These are phyloP conservation scores for Mortierella polycephala DNA, from an alignment of 371 early-diverging fungal genomes.

Conservation along the genomic window DNA sequence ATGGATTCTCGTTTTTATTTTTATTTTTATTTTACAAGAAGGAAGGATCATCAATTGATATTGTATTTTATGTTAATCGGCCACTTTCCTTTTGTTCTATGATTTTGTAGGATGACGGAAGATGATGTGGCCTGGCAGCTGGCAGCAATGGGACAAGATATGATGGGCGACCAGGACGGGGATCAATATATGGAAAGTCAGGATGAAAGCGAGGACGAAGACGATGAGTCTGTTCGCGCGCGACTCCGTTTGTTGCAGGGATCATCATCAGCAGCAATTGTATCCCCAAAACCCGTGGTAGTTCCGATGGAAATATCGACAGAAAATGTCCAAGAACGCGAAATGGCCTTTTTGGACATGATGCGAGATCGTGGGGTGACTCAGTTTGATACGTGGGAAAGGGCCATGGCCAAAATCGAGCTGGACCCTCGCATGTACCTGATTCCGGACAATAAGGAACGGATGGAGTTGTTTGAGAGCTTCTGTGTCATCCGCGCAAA, in stretches of 20 bases:
- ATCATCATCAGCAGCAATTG: background rate
- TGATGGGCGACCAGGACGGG: conserved; percentile 52
- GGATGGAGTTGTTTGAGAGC: conserved; percentile 68
- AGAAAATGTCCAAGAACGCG: conserved; percentile 40
- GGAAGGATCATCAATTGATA: background rate
- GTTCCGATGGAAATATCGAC: conserved; percentile 9
- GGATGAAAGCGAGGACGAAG: conserved; percentile 25
- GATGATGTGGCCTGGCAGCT: conserved; percentile 78
- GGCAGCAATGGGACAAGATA: conserved; percentile 64
- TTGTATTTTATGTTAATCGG: background rate
- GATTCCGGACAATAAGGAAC: conserved; percentile 42
- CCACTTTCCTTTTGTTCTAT: background rate
- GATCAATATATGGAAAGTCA: conserved; percentile 30
- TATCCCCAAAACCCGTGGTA: background rate
- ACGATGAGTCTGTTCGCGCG: conserved; percentile 25
- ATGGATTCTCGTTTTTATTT: background rate
- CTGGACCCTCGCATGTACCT: conserved; percentile 30
- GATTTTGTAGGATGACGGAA: conserved; percentile 68
- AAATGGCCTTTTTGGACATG: conserved; percentile 61
- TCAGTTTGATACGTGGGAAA: conserved; percentile 81
- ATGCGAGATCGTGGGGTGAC: conserved; percentile 74
- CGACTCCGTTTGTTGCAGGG: conserved; percentile 43
- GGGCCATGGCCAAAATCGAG: conserved; percentile 59
- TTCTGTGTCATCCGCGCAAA: conserved; percentile 71
- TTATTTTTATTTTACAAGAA: background rate